These are phyloP conservation scores for Wickerhamiella australiensis DNA, from an alignment of 805 yeast species.

Conservation along the genomic window DNA sequence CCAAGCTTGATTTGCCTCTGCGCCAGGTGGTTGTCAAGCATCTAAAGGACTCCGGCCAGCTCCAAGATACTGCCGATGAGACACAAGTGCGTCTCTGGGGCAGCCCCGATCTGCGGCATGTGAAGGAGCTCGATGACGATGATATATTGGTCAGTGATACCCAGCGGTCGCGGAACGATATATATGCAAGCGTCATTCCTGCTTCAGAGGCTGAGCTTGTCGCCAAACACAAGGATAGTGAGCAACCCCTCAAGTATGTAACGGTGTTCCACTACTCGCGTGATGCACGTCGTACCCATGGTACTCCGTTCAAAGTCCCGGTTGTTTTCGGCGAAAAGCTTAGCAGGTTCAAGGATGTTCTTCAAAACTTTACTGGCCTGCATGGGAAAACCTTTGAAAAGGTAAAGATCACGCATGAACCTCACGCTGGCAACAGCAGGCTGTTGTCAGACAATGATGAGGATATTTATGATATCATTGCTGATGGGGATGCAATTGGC, in stretches of 20 bases:
- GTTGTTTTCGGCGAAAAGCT: slow-evolving; percentile 51
- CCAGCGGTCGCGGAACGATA: neutral
- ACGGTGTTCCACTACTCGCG: slow-evolving; percentile 25
- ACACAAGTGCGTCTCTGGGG: neutral
- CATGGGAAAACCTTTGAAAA: slow-evolving; percentile 72
- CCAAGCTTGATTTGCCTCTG: neutral
- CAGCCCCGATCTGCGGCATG: neutral
- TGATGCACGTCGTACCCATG: slow-evolving; percentile 37
- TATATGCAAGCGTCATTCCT: neutral
- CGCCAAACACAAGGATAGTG: neutral
- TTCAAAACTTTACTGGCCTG: slow-evolving; percentile 59
- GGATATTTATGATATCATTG: slow-evolving; percentile 44
- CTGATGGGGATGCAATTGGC: slow-evolving; percentile 46
- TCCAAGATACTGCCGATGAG: neutral
- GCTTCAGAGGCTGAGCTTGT: neutral
- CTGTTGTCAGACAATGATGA: slow-evolving; percentile 40
- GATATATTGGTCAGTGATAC: neutral
- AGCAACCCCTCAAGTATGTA: neutral
- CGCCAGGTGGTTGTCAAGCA: neutral
- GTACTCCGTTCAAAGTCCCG: slow-evolving; percentile 65
- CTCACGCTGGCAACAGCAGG: neutral
- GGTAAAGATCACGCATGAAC: slow-evolving; percentile 27
- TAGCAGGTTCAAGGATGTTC: slow-evolving; percentile 48
- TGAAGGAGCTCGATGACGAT: neutral
- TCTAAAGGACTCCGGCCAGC: neutral